Evolutionary conservation across 2,329 filamentous ascomycete species (phyloP).

Genomic region (Botrytis aclada): DNA sequence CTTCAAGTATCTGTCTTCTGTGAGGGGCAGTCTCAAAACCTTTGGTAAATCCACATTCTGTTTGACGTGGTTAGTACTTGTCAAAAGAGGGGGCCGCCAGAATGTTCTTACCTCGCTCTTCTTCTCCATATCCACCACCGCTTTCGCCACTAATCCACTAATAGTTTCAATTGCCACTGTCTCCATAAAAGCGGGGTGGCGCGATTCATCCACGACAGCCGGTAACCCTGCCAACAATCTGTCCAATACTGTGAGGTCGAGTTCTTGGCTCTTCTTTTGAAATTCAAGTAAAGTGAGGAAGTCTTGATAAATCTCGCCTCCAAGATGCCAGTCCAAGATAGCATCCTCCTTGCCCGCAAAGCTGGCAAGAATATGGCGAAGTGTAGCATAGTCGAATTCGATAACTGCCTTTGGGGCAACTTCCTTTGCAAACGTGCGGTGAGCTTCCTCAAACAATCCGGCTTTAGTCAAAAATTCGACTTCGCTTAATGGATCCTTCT

Average conservation of each 20-base stretch:
- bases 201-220: constrained; percentile 43
- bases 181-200: constrained; percentile 48
- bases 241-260: constrained; percentile 50
- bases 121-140: constrained; percentile 55
- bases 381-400: constrained; percentile 69
- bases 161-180: constrained; percentile 80
- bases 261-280: constrained; percentile 41
- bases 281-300: constrained; percentile 54
- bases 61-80: background rate
- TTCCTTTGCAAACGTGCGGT: constrained; percentile 73
- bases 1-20: constrained; percentile 67
- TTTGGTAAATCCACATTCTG: constrained; percentile 45
- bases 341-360: constrained; percentile 62
- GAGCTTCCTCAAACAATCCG: constrained; percentile 73
- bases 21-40: constrained; percentile 62
- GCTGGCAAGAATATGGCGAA: constrained; percentile 66
- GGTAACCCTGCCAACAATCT: constrained; percentile 56
- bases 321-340: constrained; percentile 72
- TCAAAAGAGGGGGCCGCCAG: background rate
- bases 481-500: constrained; percentile 66
- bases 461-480: constrained; percentile 79
- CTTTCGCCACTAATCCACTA: constrained; percentile 67
- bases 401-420: constrained; percentile 83
- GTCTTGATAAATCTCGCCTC: constrained; percentile 73
- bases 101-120: constrained; percentile 53